Percentiles rank a stretch among this genome's conserved stretches.
Evolutionary conservation across 169 alveolate genomes (phyloP).

Genomic region (Cryptosporidium meleagridis): DNA sequence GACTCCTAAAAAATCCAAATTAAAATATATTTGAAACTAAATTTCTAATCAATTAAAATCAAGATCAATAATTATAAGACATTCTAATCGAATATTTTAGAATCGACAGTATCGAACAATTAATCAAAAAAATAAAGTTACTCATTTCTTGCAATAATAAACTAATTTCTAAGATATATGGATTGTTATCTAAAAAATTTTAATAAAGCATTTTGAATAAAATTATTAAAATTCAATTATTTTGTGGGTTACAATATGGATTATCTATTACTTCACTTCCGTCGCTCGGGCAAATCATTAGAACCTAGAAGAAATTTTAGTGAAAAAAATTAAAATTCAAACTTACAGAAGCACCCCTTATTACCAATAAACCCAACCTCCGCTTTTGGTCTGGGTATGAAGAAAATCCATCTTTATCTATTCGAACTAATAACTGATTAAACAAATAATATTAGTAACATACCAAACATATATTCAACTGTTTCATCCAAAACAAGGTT

Average conservation of each 20-base stretch:
- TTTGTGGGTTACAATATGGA: constrained; percentile 20
- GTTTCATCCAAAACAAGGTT: constrained; percentile 94
- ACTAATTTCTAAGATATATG: not conserved
- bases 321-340: not conserved
- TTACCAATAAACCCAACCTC: constrained; percentile 33
- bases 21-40: no score
- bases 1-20: not conserved
- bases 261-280: constrained; percentile 58
- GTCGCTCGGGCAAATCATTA: constrained; percentile 66
- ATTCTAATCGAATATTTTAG: no score
- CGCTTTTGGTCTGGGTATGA: not conserved
- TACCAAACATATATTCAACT: constrained; percentile 85
- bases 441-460: not conserved
- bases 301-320: constrained; percentile 8
- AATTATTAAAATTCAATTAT: not conserved
- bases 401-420: not conserved
- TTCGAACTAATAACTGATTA: not conserved
- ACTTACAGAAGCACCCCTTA: constrained; percentile 73
- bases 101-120: not conserved
- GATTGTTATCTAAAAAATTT: not conserved
- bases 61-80: no score
- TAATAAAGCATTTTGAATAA: no score
- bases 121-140: no score
- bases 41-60: no score
- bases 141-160: no score